phyloP scores from a whole-genome alignment of 2,329 filamentous ascomycete species.

The Clarireedia monteithiana region DNA sequence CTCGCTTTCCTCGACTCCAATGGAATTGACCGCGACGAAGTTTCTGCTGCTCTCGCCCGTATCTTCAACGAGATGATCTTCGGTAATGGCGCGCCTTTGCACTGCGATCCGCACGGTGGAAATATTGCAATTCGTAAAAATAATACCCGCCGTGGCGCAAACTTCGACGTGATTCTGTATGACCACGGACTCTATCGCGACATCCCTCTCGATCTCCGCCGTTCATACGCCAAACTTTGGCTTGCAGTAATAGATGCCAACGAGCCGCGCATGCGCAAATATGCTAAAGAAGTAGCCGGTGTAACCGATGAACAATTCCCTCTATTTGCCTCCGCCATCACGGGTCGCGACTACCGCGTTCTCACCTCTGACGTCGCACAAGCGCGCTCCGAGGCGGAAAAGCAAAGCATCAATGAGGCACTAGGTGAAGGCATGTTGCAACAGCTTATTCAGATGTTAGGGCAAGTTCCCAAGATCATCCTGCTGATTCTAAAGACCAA shows the following conservation, averaged over 20 bases:
- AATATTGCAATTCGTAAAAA: slow-evolving; percentile 91
- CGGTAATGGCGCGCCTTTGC: slow-evolving; percentile 75
- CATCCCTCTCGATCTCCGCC: slow-evolving; percentile 69
- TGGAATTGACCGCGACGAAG: slow-evolving; percentile 88
- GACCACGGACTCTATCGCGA: slow-evolving; percentile 95
- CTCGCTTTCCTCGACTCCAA: slow-evolving; percentile 77
- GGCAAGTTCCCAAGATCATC: slow-evolving; percentile 84
- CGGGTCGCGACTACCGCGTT: slow-evolving; percentile 80
- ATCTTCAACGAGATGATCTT: slow-evolving; percentile 99
- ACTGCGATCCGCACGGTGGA: slow-evolving; percentile 95
- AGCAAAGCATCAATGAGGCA: slow-evolving; percentile 75
- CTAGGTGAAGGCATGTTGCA: slow-evolving; percentile 83
- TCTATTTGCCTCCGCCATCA: slow-evolving; percentile 92
- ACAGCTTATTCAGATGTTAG: slow-evolving; percentile 80
- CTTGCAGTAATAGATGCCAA: slow-evolving; percentile 90
- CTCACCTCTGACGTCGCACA: slow-evolving; percentile 51
- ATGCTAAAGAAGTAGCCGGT: slow-evolving; percentile 81
- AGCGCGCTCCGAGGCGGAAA: slow-evolving; percentile 63
- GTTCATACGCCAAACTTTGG: slow-evolving; percentile 95
- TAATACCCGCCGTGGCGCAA: slow-evolving; percentile 50
- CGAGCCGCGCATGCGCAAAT: slow-evolving; percentile 76
- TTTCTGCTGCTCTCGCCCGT: slow-evolving; percentile 79
- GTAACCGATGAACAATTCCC: slow-evolving; percentile 87
- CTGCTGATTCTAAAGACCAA: slow-evolving; percentile 96
- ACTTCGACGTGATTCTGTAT: slow-evolving; percentile 94